Conservation (phyloP, 441 rosid species). For the Theobroma grandiflorum region DNA sequence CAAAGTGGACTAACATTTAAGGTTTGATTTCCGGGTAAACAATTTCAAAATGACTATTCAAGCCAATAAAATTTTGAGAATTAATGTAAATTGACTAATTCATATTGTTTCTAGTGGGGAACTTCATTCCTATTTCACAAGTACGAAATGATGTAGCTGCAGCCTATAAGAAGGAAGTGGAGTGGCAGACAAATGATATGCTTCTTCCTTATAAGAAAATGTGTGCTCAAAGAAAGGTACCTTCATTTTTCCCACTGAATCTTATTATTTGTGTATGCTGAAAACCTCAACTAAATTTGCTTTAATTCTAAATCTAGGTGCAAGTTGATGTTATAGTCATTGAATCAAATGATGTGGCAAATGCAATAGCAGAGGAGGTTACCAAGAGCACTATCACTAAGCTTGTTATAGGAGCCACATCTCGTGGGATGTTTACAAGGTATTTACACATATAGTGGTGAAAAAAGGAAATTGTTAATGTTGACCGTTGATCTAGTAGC, state of each 20-base stretch:
- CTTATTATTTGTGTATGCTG: constrained; percentile 2
- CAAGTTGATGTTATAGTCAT: constrained; percentile 58
- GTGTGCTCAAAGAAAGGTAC: constrained; percentile 71
- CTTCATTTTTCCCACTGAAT: constrained; percentile 20
- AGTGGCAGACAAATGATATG: constrained; percentile 60
- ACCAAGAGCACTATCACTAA: constrained; percentile 50
- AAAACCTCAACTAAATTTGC: constrained; percentile 22
- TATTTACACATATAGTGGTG: constrained; percentile 30
- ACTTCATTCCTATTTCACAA: constrained; percentile 65
- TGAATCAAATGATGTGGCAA: constrained; percentile 75
- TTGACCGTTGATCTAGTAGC: background rate
- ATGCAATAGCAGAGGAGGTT: constrained; percentile 82
- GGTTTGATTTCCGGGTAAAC: background rate
- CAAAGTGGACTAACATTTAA: background rate
- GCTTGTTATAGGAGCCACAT: constrained; percentile 89
- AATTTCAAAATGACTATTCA: background rate
- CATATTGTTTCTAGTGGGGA: constrained; percentile 64
- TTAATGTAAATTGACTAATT: constrained; percentile 19
- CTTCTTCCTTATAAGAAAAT: constrained; percentile 75
- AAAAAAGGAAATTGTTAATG: background rate
- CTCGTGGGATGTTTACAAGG: constrained; percentile 68
- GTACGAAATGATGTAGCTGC: constrained; percentile 80
- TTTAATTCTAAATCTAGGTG: constrained; percentile 47
- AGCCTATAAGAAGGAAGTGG: constrained; percentile 68
- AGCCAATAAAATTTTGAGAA: background rate